Base-by-base conservation (phyloP, 129 eudicot species). In the Tagetes patula region DNA sequence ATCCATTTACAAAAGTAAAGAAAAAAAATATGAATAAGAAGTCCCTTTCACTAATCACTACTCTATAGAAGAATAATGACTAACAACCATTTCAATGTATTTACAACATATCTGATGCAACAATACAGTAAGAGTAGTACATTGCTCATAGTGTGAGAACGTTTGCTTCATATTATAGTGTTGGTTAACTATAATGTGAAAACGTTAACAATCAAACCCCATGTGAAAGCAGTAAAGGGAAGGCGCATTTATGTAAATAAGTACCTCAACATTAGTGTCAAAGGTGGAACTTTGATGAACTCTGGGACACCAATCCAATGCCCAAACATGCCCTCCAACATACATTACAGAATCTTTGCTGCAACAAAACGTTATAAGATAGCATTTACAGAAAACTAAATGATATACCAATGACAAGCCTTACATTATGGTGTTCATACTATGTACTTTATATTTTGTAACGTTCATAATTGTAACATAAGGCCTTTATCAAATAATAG, bases 221-320 rank as follows among this genome's bases (percentile, higher is more conserved):
- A 41, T 2, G 32, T n/a, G 12, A 11, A 60, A 61, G 4, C 14
- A 34, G 32, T 20, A 50, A 45, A 14, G 11, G 42, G 3, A 8
- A n/a, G 27, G 8, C 10, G 47, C n/a, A 14, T n/a, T 58, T 3
- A 14, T 76, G 30, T 37, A 30, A 39, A 38, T 46, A 46, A 71
- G 45, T 82, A 93, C 96, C 96, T 93, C 96, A 34, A 58, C 74
- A 49, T 82, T 82, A 36, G 84, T 50, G 70, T 58, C 77, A 79
- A 65, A 50, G 34, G 77, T 42, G 9, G 86, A 65, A 46, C 20
- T 69, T 46, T 43, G 62, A 72, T 82, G 79, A 75, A 72, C 76
- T 77, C 76, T 82, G n/a, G 98, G 96, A 77, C 96, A 90, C 98
- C 98, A 93, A 79, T 93, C 98, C 83, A 93, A 50, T 38, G 95